Conservation (phyloP, 148 eudicot genomes). For the Polygonum aviculare region DNA sequence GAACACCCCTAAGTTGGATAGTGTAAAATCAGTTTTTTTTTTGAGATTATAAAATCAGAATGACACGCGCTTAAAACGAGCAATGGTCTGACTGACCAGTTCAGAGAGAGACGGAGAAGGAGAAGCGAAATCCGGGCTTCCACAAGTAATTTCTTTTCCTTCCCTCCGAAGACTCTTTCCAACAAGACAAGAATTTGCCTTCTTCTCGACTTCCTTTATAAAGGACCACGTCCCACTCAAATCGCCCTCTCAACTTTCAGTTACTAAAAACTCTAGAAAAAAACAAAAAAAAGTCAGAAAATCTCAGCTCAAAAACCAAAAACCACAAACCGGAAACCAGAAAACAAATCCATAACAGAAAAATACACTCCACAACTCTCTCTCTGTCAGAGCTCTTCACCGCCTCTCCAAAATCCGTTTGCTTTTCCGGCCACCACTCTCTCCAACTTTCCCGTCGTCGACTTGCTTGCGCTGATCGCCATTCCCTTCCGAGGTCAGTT, state of each 20-base stretch:
- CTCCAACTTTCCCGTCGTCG: neutral
- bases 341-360: conserved; percentile 1
- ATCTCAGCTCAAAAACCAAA: neutral
- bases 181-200: neutral
- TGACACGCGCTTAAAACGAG: too few relatives aligned
- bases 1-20: too few relatives aligned
- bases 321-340: neutral
- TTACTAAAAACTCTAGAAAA: neutral
- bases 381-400: neutral
- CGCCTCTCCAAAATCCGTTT: neutral
- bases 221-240: neutral
- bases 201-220: neutral
- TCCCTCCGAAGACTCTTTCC: conserved; percentile 1
- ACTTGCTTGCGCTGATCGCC: neutral
- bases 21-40: too few relatives aligned
- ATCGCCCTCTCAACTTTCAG: neutral
- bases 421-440: neutral
- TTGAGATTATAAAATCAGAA: too few relatives aligned
- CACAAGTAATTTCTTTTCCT: neutral
- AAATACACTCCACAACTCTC: neutral
- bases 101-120: neutral
- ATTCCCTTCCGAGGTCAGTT: neutral
- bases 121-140: conserved; percentile 1
- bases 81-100: too few relatives aligned
- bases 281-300: neutral